Percentiles rank a stretch among this genome's conserved stretches.
phyloP scores from a whole-genome alignment of 179 eudicot species.

The Spinacia oleracea region DNA sequence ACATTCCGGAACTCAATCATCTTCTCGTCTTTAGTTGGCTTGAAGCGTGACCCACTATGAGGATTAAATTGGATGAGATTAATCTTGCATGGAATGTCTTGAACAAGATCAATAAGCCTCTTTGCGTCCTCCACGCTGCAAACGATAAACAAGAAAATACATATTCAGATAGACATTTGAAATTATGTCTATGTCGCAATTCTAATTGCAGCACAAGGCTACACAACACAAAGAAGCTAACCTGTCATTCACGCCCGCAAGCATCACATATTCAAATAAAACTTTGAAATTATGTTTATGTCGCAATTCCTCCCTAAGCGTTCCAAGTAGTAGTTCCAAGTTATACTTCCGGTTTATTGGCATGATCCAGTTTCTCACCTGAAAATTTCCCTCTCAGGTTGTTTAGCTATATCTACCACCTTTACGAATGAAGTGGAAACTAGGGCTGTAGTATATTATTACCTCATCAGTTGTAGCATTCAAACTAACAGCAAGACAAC shows the following conservation, averaged over 20 bases:
- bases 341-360: slow-evolving; percentile 94
- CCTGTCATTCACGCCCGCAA: slow-evolving; percentile 97
- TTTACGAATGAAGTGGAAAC: neutral
- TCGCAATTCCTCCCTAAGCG: slow-evolving; percentile 69
- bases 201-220: neutral
- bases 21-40: slow-evolving; percentile 70
- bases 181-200: too few relatives aligned
- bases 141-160: neutral
- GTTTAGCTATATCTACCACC: slow-evolving; percentile 18
- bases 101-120: slow-evolving; percentile 75
- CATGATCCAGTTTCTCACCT: slow-evolving; percentile 98
- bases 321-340: slow-evolving; percentile 70
- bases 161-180: too few relatives aligned
- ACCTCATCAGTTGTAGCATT: slow-evolving; percentile 98
- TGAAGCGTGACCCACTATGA: slow-evolving; percentile 74
- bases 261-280: slow-evolving; percentile 93
- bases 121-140: slow-evolving; percentile 91
- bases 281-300: slow-evolving; percentile 69
- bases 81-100: slow-evolving; percentile 93
- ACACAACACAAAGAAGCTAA: slow-evolving; percentile 28
- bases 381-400: slow-evolving; percentile 15
- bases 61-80: slow-evolving; percentile 93
- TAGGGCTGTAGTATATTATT: slow-evolving; percentile 4
- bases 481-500: slow-evolving; percentile 88
- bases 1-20: slow-evolving; percentile 81